Evolutionary conservation across 2,329 filamentous ascomycete genomes (phyloP), one percentile per base, ranked within the genome.

Genomic region (Penicillium vulpinum): DNA sequence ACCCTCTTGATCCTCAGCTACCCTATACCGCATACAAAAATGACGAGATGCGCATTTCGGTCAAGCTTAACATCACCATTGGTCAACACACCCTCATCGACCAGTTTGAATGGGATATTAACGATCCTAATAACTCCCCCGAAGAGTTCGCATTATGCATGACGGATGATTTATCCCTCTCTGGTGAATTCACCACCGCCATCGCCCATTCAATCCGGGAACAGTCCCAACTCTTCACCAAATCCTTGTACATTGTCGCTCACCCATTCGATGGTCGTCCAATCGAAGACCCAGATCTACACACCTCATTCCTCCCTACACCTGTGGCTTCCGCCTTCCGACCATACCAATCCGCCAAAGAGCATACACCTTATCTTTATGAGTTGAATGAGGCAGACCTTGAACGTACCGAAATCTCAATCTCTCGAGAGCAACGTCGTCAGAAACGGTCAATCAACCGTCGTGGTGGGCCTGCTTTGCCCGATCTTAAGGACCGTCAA

Each of bases 81-180:
- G 94, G 93, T 39, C 89, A 91, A 62, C 91, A 96, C 70, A 97
- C 92, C 0, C 81, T 99, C 26, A 88, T 97, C 35, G 94, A 99
- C 69, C 94, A 97, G 72, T 97, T 99, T 60, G 94, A 99, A 75
- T 99, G 94, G 94, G 94, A 99, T 67, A 92, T 97, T 72, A 97
- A 97, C 76, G 95, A 96, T 72, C 89, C 92, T 0, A 79, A 88
- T 53, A 99, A 99, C 73, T 95, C 90, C 0, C 92, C 94, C 2
- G 94, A 99, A 76, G 91, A 96, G 56, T 99, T 99, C 73, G 94
- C 94, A 26, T 81, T 85, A 59, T 88, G 88, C 71, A 96, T 97
- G 91, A 87, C 92, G 0, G 85, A 87, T 57, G 94, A 99, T 69
- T 82, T 99, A 26, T 92, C 92, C 5, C 83, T 99, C 18, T 91